Base-by-base conservation (phyloP, 352 stramenopile genomes). In the Phytophthora megakarya region DNA sequence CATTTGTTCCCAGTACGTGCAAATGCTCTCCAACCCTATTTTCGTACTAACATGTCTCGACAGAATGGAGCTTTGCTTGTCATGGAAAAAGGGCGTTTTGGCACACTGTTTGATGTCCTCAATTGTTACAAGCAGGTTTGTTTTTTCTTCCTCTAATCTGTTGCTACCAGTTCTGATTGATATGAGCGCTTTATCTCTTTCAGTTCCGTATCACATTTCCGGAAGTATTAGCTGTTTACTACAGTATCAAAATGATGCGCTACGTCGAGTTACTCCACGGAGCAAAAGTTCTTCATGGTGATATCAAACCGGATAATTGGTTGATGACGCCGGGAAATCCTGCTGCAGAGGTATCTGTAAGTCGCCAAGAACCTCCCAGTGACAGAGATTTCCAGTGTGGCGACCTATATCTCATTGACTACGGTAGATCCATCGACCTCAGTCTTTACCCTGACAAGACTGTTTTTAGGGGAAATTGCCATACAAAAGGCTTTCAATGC, bases 261-360 rank as follows among this genome's bases (percentile, higher is more conserved):
- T 76, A 75, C 12, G 66, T 94, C 32, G 81, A 93, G 39, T 26
- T 83, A 15, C 67, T 96, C 30, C 88, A 96, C 42, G 28, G 45
- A 9, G 74, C 74, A 7, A 67, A 84, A 0, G 61, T 96, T 61
- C 68, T 96, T 5, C 88, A 96, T 38, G 88, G 88, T 22, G 88
- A 96, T 50, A 78, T 96, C 42, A 96, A 96, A 56, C 88, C 88
- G 8, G 86, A 96, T 42, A 96, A 96, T 58, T 96, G 88, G 88
- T 62, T 96, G 11, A 59, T 96, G 26, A 61, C 73, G 23, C 63
- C 72, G 30, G 67, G 80, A 18, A 63, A 53, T 10, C 47, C 48
- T 38, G 28, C 50, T 8, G 62, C 57, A 1, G 51, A 65, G 28
- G 38, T 74, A 9, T 60, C 23, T 18, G 47, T 49, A 26, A 50